These are phyloP conservation scores for Starmera caribaea DNA, from an alignment of 805 yeast species.

Conservation along the genomic window DNA sequence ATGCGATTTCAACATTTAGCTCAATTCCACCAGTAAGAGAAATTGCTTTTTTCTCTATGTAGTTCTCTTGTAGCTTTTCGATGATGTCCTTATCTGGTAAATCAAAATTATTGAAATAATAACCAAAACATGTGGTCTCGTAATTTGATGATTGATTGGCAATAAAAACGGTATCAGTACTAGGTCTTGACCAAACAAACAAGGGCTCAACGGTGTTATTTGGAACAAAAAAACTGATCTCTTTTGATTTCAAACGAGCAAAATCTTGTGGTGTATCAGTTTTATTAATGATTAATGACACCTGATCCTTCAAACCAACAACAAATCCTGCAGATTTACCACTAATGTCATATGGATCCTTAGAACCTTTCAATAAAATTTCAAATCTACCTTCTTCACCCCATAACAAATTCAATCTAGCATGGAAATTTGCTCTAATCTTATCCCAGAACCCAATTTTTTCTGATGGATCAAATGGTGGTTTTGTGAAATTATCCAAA, in stretches of 20 bases:
- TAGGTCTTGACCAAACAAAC: slow-evolving; percentile 49
- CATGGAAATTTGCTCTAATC: slow-evolving; percentile 66
- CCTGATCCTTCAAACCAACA: slow-evolving; percentile 57
- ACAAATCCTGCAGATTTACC: slow-evolving; percentile 69
- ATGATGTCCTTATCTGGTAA: slow-evolving; percentile 11
- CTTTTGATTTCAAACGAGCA: slow-evolving; percentile 50
- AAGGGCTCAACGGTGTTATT: slow-evolving; percentile 50
- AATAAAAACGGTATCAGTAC: slow-evolving; percentile 33
- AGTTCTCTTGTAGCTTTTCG: slow-evolving; percentile 14
- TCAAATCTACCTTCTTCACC: slow-evolving; percentile 40
- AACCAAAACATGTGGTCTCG: slow-evolving; percentile 38
- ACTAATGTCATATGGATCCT: slow-evolving; percentile 67
- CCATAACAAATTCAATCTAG: slow-evolving; percentile 47
- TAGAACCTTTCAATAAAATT: slow-evolving; percentile 61
- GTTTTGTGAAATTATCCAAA: slow-evolving; percentile 79
- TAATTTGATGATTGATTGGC: slow-evolving; percentile 33
- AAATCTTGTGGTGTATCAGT: slow-evolving; percentile 61
- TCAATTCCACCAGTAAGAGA: slow-evolving; percentile 51
- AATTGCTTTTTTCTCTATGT: slow-evolving; percentile 45
- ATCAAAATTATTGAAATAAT: slow-evolving; percentile 27
- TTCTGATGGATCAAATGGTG: slow-evolving; percentile 79
- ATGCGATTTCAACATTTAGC: slow-evolving; percentile 46
- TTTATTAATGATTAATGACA: slow-evolving; percentile 51
- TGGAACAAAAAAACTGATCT: slow-evolving; percentile 65
- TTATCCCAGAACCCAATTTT: slow-evolving; percentile 94